Percentiles rank a stretch among this genome's conserved stretches.
These are phyloP conservation scores for Huntiella bhutanensis DNA, from an alignment of 2,329 filamentous ascomycete genomes.

Conservation along the genomic window DNA sequence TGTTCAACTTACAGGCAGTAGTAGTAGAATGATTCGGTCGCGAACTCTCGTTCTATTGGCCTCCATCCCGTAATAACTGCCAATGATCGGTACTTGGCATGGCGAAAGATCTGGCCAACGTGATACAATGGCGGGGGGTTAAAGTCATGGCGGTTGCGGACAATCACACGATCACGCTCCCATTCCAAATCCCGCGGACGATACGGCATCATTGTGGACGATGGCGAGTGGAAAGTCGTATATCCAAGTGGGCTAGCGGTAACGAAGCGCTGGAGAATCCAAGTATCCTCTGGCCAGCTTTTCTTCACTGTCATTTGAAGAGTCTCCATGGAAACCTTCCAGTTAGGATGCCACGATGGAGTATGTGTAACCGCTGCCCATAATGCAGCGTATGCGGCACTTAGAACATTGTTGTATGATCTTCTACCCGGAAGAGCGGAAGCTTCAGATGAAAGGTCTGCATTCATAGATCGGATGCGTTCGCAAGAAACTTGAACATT, in stretches of 20 bases:
- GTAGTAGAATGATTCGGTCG: constrained; percentile 37
- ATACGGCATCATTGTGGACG: constrained; percentile 8
- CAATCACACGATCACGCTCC: constrained; percentile 17
- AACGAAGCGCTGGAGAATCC: constrained; percentile 10
- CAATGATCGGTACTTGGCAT: constrained; percentile 60
- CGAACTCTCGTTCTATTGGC: constrained; percentile 20
- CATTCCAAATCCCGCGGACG: constrained; percentile 19
- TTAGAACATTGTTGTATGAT: constrained; percentile 4
- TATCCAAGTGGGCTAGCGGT: not conserved
- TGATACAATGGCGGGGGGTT: not conserved
- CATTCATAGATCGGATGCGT: constrained; percentile 8
- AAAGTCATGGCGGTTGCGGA: not conserved
- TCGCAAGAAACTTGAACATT: constrained; percentile 10
- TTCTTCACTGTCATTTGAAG: not conserved
- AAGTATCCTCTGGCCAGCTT: constrained; percentile 9
- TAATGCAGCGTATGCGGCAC: constrained; percentile 4
- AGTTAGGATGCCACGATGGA: constrained; percentile 3
- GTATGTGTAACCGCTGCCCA: constrained; percentile 6
- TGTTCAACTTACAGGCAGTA: constrained; percentile 55
- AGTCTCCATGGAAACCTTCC: not conserved
- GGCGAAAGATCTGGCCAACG: constrained; percentile 69
- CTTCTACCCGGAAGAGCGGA: not conserved
- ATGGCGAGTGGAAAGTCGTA: constrained; percentile 12
- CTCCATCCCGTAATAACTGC: constrained; percentile 81
- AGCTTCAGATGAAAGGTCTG: not conserved